Percentiles rank a stretch among this genome's conserved stretches.
Evolutionary conservation across 345 rosid species (phyloP).

Genomic region (Salix brachista): DNA sequence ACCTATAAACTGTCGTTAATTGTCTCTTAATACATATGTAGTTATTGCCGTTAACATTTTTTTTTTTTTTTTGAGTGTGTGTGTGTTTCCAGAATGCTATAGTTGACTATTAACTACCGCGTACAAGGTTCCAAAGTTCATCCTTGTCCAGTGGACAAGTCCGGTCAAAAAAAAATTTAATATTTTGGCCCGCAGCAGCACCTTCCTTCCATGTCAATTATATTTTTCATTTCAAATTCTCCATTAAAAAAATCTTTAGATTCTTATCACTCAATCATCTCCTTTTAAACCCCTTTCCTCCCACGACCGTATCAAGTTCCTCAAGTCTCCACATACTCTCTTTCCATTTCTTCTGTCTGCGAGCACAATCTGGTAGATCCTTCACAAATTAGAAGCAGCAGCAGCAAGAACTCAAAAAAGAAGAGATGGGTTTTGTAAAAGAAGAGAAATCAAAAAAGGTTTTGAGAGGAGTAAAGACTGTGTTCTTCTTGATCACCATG

Average conservation of each 20-base stretch:
- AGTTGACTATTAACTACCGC: slow-evolving; percentile 16
- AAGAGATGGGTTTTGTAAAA: slow-evolving; percentile 59
- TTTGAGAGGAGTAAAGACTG: slow-evolving; percentile 59
- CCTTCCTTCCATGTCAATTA: slow-evolving; percentile 19
- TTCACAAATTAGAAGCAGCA: not conserved
- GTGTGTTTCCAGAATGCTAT: not conserved
- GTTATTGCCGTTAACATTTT: slow-evolving; percentile 19
- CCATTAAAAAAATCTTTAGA: not conserved
- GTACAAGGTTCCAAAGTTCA: slow-evolving; percentile 13
- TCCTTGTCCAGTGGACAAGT: slow-evolving; percentile 19
- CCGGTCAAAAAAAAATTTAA: slow-evolving; percentile 29
- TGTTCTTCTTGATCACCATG: slow-evolving; percentile 70
- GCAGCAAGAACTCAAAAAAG: not conserved
- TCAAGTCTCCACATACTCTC: not conserved
- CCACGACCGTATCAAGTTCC: not conserved
- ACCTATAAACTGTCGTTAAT: not conserved
- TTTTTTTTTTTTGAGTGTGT: too few relatives aligned
- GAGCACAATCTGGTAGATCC: not conserved
- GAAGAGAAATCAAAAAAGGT: slow-evolving; percentile 51
- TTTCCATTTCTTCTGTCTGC: not conserved
- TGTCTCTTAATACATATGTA: not conserved
- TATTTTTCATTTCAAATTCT: not conserved
- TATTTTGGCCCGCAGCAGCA: not conserved
- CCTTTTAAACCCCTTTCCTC: slow-evolving; percentile 1
- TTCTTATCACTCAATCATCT: not conserved